Evolutionary conservation across 352 stramenopile species (phyloP), one percentile per base, ranked within the genome.

Genomic region (Pythium grandisporangium): DNA sequence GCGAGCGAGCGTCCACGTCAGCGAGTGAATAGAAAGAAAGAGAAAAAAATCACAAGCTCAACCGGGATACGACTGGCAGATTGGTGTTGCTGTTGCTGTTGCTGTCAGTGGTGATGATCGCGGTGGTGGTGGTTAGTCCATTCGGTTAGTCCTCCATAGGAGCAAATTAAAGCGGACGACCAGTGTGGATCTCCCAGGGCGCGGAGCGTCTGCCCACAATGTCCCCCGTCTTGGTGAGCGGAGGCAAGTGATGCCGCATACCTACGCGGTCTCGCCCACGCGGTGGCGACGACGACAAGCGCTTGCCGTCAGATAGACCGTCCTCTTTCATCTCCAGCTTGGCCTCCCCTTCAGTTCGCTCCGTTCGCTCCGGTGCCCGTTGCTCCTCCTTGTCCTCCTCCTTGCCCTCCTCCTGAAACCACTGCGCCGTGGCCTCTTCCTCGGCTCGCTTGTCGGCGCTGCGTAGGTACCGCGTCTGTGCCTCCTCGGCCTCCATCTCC

Each of bases 401-500:
- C 6, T 53, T 40, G 12, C 42, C 45, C 1, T 58, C 50, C 5
- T 52, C 43, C 38, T 60, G 39, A 34, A 60, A 60, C 52, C 52
- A 60, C 17, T 26, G 41, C 2, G 52, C 33, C 2, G 52, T 60
- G 12, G 45, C 37, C 6, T 55, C 49, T 12, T 56, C 48, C 21
- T 61, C 47, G 33, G 49, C 42, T 19, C 42, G 32, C 22, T 61
- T 61, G 32, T n/a, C 39, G 24, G 16, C 40, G 23, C 48, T 61
- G 5, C 43, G 46, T n/a, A 42, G 25, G 45, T 45, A 57, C 43
- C 48, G 54, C 19, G 45, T 20, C n/a, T 54, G 45, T 1, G 63
- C 45, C 37, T 71, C 49, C 17, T 57, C 45, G 22, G 72, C 65
- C 2, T 48, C 47, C 8, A 63, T 30, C 8, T 72, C 62, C 27